Evolutionary conservation across 306 rosid species (phyloP).

Genomic region (Parietaria judaica): DNA sequence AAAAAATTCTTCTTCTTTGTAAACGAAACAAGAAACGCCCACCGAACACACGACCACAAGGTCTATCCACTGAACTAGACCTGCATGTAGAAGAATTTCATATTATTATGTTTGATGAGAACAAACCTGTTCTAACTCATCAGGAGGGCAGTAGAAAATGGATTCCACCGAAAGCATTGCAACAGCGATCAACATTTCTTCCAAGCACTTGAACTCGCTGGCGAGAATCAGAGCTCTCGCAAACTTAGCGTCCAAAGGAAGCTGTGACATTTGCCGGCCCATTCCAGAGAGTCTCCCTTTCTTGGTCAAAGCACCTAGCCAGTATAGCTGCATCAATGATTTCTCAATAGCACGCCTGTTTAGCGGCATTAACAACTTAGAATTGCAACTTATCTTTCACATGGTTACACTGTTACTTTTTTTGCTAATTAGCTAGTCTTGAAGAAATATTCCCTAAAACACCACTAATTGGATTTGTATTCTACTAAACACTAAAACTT

Average conservation of each 20-base stretch:
- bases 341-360: conserved; percentile 76
- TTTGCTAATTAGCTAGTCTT: no score
- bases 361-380: conserved; percentile 6
- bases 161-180: conserved; percentile 92
- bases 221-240: conserved; percentile 81
- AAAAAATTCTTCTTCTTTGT: background rate
- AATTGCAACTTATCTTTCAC: background rate
- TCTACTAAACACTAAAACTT: no score
- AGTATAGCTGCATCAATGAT: conserved; percentile 76
- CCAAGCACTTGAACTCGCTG: conserved; percentile 75
- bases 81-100: no score
- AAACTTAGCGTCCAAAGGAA: conserved; percentile 77
- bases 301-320: conserved; percentile 77
- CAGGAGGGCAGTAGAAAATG: conserved; percentile 68
- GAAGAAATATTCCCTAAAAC: no score
- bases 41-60: no score
- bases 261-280: conserved; percentile 77
- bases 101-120: conserved; percentile 7
- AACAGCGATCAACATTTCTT: conserved; percentile 85
- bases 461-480: no score
- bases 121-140: conserved; percentile 65
- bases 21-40: background rate
- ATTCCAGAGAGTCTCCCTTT: conserved; percentile 65
- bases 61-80: no score
- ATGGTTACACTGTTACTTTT: no score